Evolutionary conservation across 2,329 filamentous ascomycete genomes (phyloP).

Genomic region (Claviceps capensis): DNA sequence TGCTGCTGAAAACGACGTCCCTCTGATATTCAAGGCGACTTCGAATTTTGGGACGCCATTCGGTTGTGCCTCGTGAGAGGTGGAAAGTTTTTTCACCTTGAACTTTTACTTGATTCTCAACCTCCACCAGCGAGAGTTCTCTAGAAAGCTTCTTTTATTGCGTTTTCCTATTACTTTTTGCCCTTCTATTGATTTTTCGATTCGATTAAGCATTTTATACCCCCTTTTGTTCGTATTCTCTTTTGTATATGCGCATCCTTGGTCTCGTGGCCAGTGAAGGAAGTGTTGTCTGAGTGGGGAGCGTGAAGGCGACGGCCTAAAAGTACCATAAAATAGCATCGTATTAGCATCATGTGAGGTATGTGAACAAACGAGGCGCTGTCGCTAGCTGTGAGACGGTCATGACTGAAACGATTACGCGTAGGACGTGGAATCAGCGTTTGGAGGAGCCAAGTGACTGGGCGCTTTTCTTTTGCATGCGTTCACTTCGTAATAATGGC

Average conservation of each 20-base stretch:
- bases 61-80: conserved; percentile 14
- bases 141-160: neutral
- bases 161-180: neutral
- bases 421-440: neutral
- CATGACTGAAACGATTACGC: neutral
- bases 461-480: too few species aligned
- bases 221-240: neutral
- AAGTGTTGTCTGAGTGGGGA: neutral
- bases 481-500: too few species aligned
- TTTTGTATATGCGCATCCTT: neutral
- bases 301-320: neutral
- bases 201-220: neutral
- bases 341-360: conserved; percentile 2
- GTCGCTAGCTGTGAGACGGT: neutral
- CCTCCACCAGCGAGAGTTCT: neutral
- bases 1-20: conserved; percentile 26
- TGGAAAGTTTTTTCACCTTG: neutral
- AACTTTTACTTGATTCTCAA: neutral
- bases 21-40: conserved; percentile 30
- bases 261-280: neutral
- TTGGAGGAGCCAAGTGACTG: neutral
- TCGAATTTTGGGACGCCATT: conserved; percentile 36
- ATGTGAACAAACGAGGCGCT: neutral
- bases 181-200: too few species aligned
- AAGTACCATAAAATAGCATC: neutral